These are phyloP conservation scores for Saraca asoca DNA, from an alignment of 331 rosid genomes.

Conservation along the genomic window DNA sequence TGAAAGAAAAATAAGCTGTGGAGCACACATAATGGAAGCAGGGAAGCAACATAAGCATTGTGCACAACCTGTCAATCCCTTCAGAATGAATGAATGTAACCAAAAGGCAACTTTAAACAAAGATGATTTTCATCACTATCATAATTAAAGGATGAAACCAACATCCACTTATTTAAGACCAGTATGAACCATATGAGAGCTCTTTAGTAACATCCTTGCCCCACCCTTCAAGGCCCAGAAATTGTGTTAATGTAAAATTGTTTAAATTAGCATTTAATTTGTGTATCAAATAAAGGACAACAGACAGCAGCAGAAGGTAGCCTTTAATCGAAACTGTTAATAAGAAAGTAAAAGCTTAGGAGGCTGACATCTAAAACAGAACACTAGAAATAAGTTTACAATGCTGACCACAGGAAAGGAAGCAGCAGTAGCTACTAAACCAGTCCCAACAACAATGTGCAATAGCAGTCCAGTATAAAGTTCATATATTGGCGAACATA, in stretches of 20 bases:
- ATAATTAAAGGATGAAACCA: not conserved
- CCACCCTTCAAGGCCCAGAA: constrained; percentile 3
- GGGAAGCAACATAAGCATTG: constrained; percentile 6
- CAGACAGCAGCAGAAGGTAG: not conserved
- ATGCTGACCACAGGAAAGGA: not conserved
- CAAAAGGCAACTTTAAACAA: constrained; percentile 4
- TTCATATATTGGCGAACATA: too few species aligned
- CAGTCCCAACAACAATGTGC: not conserved
- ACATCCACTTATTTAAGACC: not conserved
- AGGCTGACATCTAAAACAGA: not conserved
- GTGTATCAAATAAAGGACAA: not conserved
- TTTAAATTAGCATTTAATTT: constrained; percentile 4
- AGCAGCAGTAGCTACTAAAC: constrained; percentile 7
- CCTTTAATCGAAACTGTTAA: constrained; percentile 17
- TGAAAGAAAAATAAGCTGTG: not conserved
- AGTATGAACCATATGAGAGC: constrained; percentile 7
- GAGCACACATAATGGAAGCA: too few species aligned
- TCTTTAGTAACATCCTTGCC: constrained; percentile 3
- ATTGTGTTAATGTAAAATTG: not conserved
- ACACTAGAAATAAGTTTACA: not conserved
- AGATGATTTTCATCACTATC: constrained; percentile 23
- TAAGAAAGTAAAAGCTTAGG: constrained; percentile 15
- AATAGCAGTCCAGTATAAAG: too few species aligned
- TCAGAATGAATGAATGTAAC: not conserved
- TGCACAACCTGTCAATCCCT: constrained; percentile 2